phyloP scores from a whole-genome alignment of 169 alveolate species.

The Plasmodium gallinaceum region DNA sequence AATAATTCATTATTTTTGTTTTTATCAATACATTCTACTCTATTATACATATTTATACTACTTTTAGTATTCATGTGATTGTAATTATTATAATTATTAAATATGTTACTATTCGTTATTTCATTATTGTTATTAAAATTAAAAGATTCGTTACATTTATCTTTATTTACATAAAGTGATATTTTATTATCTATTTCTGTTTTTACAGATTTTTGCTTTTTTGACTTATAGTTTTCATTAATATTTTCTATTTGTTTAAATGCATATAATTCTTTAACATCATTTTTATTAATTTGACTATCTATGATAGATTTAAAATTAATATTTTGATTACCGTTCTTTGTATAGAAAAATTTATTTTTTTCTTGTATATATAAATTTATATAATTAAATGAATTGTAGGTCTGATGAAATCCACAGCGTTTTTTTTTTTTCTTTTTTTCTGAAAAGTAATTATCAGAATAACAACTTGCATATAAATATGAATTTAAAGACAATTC shows the following conservation, averaged over 20 bases:
- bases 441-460: conserved; percentile 73
- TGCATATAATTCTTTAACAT: conserved; percentile 14
- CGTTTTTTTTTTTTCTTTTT: conserved; percentile 21
- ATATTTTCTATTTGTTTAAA: conserved; percentile 11
- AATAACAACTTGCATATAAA: conserved; percentile 18
- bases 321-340: conserved; percentile 28
- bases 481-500: conserved; percentile 9
- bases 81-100: background rate
- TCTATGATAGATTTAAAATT: conserved; percentile 15
- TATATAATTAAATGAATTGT: conserved; percentile 11
- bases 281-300: conserved; percentile 3
- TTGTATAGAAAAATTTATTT: background rate
- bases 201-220: conserved; percentile 2
- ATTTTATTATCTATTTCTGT: conserved; percentile 7
- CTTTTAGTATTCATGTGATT: background rate
- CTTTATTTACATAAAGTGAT: background rate
- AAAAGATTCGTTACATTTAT: background rate
- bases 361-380: conserved; percentile 11
- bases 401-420: background rate
- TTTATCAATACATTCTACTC: conserved; percentile 10
- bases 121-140: background rate
- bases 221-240: conserved; percentile 2
- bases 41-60: conserved; percentile 1
- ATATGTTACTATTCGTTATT: background rate
- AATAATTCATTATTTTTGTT: conserved; percentile 9